Evolutionary conservation across 2,329 filamentous ascomycete genomes (phyloP), one percentile per base, ranked within the genome.

Genomic region (Beauveria australis): DNA sequence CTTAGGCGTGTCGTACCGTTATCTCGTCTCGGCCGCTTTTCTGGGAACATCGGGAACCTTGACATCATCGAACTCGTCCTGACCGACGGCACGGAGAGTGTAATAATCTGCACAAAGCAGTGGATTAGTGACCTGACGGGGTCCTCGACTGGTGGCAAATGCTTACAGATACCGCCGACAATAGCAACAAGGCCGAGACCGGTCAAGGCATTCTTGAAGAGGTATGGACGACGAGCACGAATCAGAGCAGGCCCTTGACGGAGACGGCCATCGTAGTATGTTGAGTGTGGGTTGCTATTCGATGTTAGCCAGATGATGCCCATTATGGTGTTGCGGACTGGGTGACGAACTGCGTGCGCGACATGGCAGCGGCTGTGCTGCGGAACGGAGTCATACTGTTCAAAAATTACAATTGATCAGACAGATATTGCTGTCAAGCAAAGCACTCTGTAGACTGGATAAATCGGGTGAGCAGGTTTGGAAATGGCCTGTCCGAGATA

Each of bases 51-150:
- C 89, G 30, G 94, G 94, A 43, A 97, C 88, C 72, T 91, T 87
- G 68, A 97, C 92, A 72, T 99, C 94, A 61, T 92, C 90, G 77
- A 99, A 99, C 66, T 97, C 91, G 74, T 97, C 94, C 76, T 97
- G 94, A 48, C 93, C 91, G 70, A 99, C 89, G 59, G 91, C 91
- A 66, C 81, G 84, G 71, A 99, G 88, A 4, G 83, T 85, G 70
- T 85, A 85, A 66, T 76, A 76, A 68, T 85, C 83, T 85, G 61
- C 51, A 5, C 18, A 16, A 16, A n/a, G 16, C 18, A 49, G 19
- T 28, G 41, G 60, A 6, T 70, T 61, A 69, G 67, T 53, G 59
- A 22, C 49, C n/a, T 37, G 41, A 51, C 30, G 22, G 8, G 18
- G 28, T 14, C 30, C 40, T 33, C n/a, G 33, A 12, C 7, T 9